Evolutionary conservation across 495 filamentous ascomycete genomes (phyloP), one percentile per base, ranked within the genome.

Genomic region (Talaromyces stipitatus): DNA sequence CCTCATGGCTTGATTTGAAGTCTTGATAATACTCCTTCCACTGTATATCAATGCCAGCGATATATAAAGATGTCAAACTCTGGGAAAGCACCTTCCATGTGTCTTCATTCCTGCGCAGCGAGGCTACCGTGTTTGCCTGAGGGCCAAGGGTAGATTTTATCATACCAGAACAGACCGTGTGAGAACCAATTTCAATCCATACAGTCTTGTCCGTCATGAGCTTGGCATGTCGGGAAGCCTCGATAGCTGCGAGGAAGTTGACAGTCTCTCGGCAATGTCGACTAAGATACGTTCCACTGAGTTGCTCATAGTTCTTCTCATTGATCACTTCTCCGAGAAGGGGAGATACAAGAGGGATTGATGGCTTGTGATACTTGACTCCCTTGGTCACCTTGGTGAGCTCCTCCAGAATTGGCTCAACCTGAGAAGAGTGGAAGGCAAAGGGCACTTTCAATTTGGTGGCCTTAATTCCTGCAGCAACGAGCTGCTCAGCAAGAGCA

Each of bases 1-100:
- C 76, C 29, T 81, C 76, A 36, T 83, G 82, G 16, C 73, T 79
- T 8, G 73, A 60, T 45, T 68, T 67, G 64, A 89, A 92, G 65
- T 89, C 85, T 22, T 81, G 78, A 70, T 92, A 88, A 64, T 85
- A 90, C 66, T 91, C 89, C 58, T 82, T 84, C 86, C 89, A 96
- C 67, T 83, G 70, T 57, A 94, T 67, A 24, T 86, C 81, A 41
- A 88, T 62, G 8, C 91, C 89, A 14, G 75, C 76, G 12, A 75
- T 64, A 65, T 92, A 82, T 5, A 94, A 74, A 4, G 80, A 72
- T 9, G 78, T 73, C 14, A 92, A 66, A 33, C 77, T 85, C 24
- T 68, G 68, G 0, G 79, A 77, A 1, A 95, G 72, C 2, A 81
- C 81, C 66, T 84, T 83, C 81, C 86, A 95, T 14, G 70, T 65